Evolutionary conservation across 1,139 yeast species (phyloP).

Genomic region (Taiozyma onychis): DNA sequence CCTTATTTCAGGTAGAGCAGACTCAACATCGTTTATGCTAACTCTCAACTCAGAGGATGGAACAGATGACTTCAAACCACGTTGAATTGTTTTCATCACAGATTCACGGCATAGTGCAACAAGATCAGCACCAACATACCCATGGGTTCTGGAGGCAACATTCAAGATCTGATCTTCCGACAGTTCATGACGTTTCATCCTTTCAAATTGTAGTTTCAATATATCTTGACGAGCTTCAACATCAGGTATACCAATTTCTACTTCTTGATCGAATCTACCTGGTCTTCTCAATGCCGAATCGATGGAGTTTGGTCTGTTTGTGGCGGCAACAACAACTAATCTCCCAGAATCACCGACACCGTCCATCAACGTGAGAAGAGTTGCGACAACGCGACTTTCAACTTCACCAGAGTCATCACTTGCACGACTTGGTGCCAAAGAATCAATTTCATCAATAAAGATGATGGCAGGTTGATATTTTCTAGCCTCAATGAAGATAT

Average conservation of each 20-base stretch:
- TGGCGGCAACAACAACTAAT: slow-evolving; percentile 76
- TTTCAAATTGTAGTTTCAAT: slow-evolving; percentile 51
- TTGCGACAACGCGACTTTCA: slow-evolving; percentile 85
- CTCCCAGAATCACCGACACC: slow-evolving; percentile 70
- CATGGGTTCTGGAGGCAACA: slow-evolving; percentile 67
- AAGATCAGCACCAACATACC: slow-evolving; percentile 83
- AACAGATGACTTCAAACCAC: slow-evolving; percentile 40
- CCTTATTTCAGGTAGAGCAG: slow-evolving; percentile 69
- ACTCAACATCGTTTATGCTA: slow-evolving; percentile 48
- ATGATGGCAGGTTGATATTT: slow-evolving; percentile 82
- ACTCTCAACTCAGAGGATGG: slow-evolving; percentile 35
- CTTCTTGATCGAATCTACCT: slow-evolving; percentile 87
- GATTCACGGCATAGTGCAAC: slow-evolving; percentile 85
- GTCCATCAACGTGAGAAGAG: slow-evolving; percentile 83
- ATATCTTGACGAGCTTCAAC: slow-evolving; percentile 61
- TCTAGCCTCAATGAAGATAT: slow-evolving; percentile 78
- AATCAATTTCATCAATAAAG: slow-evolving; percentile 89
- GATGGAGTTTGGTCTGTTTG: slow-evolving; percentile 73
- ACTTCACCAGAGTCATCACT: slow-evolving; percentile 87
- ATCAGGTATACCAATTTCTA: slow-evolving; percentile 76
- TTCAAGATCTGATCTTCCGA: slow-evolving; percentile 44
- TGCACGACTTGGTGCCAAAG: slow-evolving; percentile 76
- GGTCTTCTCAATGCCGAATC: slow-evolving; percentile 90
- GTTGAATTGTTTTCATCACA: slow-evolving; percentile 74
- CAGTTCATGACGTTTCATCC: slow-evolving; percentile 59